Evolutionary conservation across 2,329 filamentous ascomycete genomes (phyloP), one percentile per base, ranked within the genome.

Genomic region (Calonectria hawksworthii): DNA sequence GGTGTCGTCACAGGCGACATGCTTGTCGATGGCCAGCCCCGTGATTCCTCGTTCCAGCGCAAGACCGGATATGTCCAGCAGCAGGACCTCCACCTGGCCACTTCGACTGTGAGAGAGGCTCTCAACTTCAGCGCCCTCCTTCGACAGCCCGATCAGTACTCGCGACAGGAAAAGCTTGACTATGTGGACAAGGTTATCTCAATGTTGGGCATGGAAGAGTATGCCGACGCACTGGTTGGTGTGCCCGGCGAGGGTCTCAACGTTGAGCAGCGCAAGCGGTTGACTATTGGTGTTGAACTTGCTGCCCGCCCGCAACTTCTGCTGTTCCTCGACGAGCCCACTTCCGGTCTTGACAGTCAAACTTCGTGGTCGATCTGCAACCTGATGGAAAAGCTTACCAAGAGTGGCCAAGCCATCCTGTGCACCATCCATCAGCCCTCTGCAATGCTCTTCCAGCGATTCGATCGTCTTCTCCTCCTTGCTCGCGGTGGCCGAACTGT

Each of bases 11-110:
- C 90, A 2, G 95, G 95, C 61, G 93, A 96, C 75, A 96, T 97
- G 92, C 84, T 90, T 3, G 89, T 92, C 9, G 87, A 91, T 73
- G 90, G 89, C 4, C 89, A 89, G 36, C 91, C 90, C 30, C 91
- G 94, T 36, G 94, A 96, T 77, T 88, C 89, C 16, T 95, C 94
- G 0, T 97, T 98, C 89, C 95, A 97, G 83, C 92, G 95, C 71
- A 96, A 95, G 85, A 96, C 94, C 0, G 95, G 95, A 47, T 97
- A 97, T 78, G 95, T 95, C n/a, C 94, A 97, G 82, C 95, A 98
- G 83, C 94, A 97, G 81, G 95, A 98, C 89, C 88, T 98, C 4
- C 95, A 98, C 83, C 88, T 96, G 34, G 88, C 92, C 21, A 96
- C 94, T 0, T 92, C 92, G 0, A 98, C 95, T 0, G 95, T 98